Evolutionary conservation across 768 basidiomycete genomes (phyloP).

Genomic region (Podaxis mareebaensis): DNA sequence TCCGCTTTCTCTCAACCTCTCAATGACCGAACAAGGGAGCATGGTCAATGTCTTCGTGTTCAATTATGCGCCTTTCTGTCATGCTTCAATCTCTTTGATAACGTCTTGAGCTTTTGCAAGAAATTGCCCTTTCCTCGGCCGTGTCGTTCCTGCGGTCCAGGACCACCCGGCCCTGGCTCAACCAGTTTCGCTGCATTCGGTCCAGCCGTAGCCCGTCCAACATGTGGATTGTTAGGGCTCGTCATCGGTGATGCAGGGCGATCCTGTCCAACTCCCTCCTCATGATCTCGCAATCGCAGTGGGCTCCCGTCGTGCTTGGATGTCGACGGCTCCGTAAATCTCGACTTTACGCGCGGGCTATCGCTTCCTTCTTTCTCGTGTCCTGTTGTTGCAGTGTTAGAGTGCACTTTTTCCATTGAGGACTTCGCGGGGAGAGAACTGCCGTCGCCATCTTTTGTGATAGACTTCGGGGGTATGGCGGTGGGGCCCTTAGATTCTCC

Average conservation of each 20-base stretch:
- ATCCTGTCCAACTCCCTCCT: neutral
- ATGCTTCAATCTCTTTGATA: constrained; percentile 15
- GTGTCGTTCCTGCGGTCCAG: neutral
- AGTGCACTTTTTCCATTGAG: neutral
- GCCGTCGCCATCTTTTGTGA: neutral
- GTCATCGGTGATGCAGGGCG: constrained; percentile 5
- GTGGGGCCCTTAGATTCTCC: neutral
- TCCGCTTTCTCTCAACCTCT: neutral
- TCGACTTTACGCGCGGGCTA: neutral
- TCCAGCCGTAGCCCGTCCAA: neutral
- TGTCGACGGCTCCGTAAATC: neutral
- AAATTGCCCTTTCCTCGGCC: constrained; percentile 7
- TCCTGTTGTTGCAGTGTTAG: constrained; percentile 5
- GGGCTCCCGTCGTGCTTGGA: neutral
- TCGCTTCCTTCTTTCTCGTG: neutral
- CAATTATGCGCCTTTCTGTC: constrained; percentile 6
- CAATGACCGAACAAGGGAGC: neutral
- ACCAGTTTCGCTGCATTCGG: neutral
- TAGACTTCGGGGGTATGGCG: neutral
- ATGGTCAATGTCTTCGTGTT: neutral
- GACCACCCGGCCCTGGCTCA: neutral
- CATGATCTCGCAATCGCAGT: neutral
- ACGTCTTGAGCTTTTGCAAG: constrained; percentile 4
- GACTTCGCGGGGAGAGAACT: neutral
- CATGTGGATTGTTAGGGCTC: constrained; percentile 4